phyloP scores from a whole-genome alignment of 352 stramenopile genomes.

The Aphanomyces stellatus region DNA sequence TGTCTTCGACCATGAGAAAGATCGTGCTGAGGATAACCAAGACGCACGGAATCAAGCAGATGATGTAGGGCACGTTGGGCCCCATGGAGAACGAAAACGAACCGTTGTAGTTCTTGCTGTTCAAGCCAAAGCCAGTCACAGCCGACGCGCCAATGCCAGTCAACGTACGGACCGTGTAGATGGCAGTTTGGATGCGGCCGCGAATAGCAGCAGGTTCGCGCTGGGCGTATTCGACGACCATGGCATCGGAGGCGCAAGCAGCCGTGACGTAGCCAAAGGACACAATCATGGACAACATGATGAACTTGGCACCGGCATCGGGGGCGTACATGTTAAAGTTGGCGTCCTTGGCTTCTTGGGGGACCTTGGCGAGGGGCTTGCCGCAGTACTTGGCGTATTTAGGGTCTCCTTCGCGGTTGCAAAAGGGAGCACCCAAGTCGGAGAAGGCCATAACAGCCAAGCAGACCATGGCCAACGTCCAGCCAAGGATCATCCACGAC shows the following conservation, averaged over 20 bases:
- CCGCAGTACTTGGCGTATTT: conserved; percentile 23
- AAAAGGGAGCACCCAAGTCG: neutral
- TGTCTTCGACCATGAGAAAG: conserved; percentile 37
- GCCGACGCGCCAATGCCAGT: neutral
- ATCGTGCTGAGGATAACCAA: conserved; percentile 33
- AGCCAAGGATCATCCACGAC: conserved; percentile 51
- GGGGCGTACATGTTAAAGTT: conserved; percentile 36
- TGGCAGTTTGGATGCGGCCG: conserved; percentile 31
- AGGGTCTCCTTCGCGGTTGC: no score
- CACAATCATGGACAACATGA: conserved; percentile 52
- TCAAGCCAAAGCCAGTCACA: conserved; percentile 30
- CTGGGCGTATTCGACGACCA: conserved; percentile 32
- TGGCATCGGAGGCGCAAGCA: conserved; percentile 49
- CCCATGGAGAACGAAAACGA: conserved; percentile 33
- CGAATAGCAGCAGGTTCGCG: conserved; percentile 26
- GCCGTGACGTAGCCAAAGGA: conserved; percentile 56
- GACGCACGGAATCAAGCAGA: conserved; percentile 26
- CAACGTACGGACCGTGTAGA: conserved; percentile 26
- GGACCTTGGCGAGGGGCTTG: conserved; percentile 30
- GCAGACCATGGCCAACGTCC: conserved; percentile 23
- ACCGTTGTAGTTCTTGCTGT: conserved; percentile 37
- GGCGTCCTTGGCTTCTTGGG: conserved; percentile 16
- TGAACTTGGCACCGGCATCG: conserved; percentile 34
- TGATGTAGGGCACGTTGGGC: conserved; percentile 1
- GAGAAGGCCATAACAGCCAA: neutral